A percentile compares a stretch with the other conserved stretches of the same genome.
phyloP scores from a whole-genome alignment of 2,329 filamentous ascomycete species.

The Dactylellina leptospora region DNA sequence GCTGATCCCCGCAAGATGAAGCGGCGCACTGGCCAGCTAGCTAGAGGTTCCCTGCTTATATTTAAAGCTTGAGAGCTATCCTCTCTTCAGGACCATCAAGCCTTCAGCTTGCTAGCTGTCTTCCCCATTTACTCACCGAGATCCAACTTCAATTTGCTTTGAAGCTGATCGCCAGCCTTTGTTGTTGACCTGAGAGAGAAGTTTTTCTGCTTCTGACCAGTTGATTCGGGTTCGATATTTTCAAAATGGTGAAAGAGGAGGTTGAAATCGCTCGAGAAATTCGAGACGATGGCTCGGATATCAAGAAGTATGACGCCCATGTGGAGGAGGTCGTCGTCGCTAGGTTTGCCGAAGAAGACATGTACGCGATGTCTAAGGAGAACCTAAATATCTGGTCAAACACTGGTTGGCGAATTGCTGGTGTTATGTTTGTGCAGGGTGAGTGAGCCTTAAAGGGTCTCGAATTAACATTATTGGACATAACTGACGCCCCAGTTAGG shows the following conservation, averaged over 20 bases:
- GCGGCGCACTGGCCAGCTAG: constrained; percentile 13
- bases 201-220: background rate
- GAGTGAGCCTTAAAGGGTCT: background rate
- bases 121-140: constrained; percentile 12
- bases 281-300: constrained; percentile 58
- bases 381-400: constrained; percentile 61
- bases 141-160: constrained; percentile 43
- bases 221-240: background rate
- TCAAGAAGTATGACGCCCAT: constrained; percentile 56
- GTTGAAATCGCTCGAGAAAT: constrained; percentile 56
- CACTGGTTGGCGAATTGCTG: constrained; percentile 61
- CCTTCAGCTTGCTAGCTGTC: constrained; percentile 29
- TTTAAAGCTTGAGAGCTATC: constrained; percentile 21
- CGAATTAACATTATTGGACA: too few relatives aligned
- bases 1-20: constrained; percentile 28
- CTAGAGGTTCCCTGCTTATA: constrained; percentile 38
- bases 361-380: constrained; percentile 62
- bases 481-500: too few relatives aligned
- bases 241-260: constrained; percentile 49
- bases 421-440: constrained; percentile 60
- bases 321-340: constrained; percentile 63
- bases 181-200: constrained; percentile 12
- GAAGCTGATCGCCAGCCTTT: constrained; percentile 27
- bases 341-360: constrained; percentile 63
- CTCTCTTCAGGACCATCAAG: constrained; percentile 20